Percentiles rank a stretch among this genome's conserved stretches.
phyloP scores from a whole-genome alignment of 2,329 filamentous ascomycete species.

The Ophiocordyceps camponoti-saundersi region DNA sequence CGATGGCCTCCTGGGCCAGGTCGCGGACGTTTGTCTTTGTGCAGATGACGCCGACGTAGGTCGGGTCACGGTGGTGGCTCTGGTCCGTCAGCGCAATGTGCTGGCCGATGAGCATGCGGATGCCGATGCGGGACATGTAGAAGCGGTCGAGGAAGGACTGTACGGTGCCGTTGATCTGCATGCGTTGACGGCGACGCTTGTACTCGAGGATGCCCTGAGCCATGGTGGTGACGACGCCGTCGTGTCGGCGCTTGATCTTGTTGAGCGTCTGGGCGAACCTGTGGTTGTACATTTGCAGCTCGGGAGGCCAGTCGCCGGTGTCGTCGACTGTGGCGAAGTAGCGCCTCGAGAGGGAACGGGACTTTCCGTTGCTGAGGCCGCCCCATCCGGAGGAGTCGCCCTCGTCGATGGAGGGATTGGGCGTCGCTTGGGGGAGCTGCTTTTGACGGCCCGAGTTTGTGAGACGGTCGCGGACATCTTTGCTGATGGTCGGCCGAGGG shows the following conservation, averaged over 20 bases:
- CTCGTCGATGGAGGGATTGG: slow-evolving; percentile 75
- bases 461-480: slow-evolving; percentile 65
- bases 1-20: slow-evolving; percentile 89
- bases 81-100: slow-evolving; percentile 96
- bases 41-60: slow-evolving; percentile 97
- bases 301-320: slow-evolving; percentile 75
- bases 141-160: slow-evolving; percentile 96
- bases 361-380: slow-evolving; percentile 27
- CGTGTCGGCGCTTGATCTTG: slow-evolving; percentile 88
- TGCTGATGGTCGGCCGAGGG: slow-evolving; percentile 7
- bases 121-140: slow-evolving; percentile 99
- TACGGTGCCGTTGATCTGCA: slow-evolving; percentile 96
- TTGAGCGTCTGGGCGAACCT: slow-evolving; percentile 78
- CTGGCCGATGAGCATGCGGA: slow-evolving; percentile 97
- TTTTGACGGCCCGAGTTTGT: slow-evolving; percentile 46
- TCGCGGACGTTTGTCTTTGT: slow-evolving; percentile 96
- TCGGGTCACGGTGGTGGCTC: slow-evolving; percentile 71
- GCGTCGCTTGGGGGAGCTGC: slow-evolving; percentile 66
- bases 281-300: slow-evolving; percentile 86
- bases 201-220: slow-evolving; percentile 96
- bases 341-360: slow-evolving; percentile 32
- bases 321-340: slow-evolving; percentile 93
- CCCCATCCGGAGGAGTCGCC: slow-evolving; percentile 58
- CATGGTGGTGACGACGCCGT: slow-evolving; percentile 94
- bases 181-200: slow-evolving; percentile 87